Evolutionary conservation across 495 filamentous ascomycete genomes (phyloP).

Genomic region (Xylaria bambusicola): DNA sequence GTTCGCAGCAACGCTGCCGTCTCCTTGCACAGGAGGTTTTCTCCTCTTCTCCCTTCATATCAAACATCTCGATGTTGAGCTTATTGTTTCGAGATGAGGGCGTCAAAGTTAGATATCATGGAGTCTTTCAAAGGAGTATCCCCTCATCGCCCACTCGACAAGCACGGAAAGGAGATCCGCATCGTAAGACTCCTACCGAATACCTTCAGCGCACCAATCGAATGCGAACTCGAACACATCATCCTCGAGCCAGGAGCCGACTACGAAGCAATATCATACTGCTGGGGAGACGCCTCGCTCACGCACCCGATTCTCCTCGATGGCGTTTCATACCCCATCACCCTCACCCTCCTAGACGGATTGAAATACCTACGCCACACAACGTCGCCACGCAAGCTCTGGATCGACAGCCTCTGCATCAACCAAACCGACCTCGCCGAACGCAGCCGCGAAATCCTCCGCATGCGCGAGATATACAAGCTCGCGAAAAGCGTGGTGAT

Average conservation of each 20-base stretch:
- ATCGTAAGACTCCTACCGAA: slow-evolving; percentile 1
- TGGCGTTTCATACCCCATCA: slow-evolving; percentile 2
- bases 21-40: no score
- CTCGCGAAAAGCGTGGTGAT: slow-evolving; percentile 15
- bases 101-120: background rate
- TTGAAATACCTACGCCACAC: slow-evolving; percentile 2
- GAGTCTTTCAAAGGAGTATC: slow-evolving; percentile 5
- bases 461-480: slow-evolving; percentile 17
- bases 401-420: slow-evolving; percentile 23
- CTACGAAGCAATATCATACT: slow-evolving; percentile 41
- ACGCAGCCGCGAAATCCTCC: slow-evolving; percentile 13
- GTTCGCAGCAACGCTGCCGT: background rate
- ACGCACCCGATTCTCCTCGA: slow-evolving; percentile 11
- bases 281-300: slow-evolving; percentile 32
- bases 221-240: slow-evolving; percentile 27
- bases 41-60: no score
- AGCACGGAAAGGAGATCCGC: slow-evolving; percentile 1
- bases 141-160: background rate
- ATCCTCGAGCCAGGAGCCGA: slow-evolving; percentile 41
- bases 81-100: background rate
- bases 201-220: background rate
- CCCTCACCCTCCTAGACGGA: background rate
- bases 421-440: slow-evolving; percentile 20
- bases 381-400: slow-evolving; percentile 1
- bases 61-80: background rate